phyloP scores from a whole-genome alignment of 2,329 filamentous ascomycete species.

The Colletotrichum orbiculare region DNA sequence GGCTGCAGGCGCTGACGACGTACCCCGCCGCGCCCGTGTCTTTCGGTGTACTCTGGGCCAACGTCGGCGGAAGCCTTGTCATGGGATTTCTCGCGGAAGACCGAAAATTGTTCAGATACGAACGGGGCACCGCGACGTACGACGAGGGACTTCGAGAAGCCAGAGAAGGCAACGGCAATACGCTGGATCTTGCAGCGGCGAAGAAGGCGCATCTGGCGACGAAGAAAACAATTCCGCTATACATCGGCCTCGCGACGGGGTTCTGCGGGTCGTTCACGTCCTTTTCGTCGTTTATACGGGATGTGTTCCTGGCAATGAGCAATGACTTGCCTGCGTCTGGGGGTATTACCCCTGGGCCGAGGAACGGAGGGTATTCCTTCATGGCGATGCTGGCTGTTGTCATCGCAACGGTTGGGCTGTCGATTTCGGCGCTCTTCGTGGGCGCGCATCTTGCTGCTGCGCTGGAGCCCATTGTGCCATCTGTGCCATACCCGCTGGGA shows the following conservation, averaged over 20 bases:
- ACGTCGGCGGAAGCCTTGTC: constrained; percentile 82
- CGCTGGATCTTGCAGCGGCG: constrained; percentile 54
- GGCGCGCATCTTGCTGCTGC: constrained; percentile 81
- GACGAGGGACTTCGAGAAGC: constrained; percentile 49
- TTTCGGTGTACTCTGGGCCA: constrained; percentile 85
- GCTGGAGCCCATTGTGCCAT: constrained; percentile 68
- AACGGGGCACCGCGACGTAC: constrained; percentile 65
- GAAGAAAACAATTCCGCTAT: constrained; percentile 90
- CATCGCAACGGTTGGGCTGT: constrained; percentile 78
- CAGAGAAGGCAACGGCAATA: constrained; percentile 49
- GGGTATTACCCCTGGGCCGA: constrained; percentile 49
- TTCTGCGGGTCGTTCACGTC: constrained; percentile 93
- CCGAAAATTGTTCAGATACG: constrained; percentile 76
- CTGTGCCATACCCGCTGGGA: constrained; percentile 66
- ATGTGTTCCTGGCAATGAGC: constrained; percentile 81
- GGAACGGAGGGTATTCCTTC: constrained; percentile 83
- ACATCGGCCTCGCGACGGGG: constrained; percentile 86
- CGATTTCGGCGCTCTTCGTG: constrained; percentile 73
- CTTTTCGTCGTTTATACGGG: constrained; percentile 87
- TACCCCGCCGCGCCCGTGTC: constrained; percentile 82
- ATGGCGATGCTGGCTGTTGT: constrained; percentile 82
- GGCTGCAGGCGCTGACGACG: constrained; percentile 80
- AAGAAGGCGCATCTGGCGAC: constrained; percentile 69
- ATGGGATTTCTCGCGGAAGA: constrained; percentile 91
- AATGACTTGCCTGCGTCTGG: constrained; percentile 69